These are phyloP conservation scores for Globisporangium megalacanthum DNA, from an alignment of 352 stramenopile species.

Conservation along the genomic window DNA sequence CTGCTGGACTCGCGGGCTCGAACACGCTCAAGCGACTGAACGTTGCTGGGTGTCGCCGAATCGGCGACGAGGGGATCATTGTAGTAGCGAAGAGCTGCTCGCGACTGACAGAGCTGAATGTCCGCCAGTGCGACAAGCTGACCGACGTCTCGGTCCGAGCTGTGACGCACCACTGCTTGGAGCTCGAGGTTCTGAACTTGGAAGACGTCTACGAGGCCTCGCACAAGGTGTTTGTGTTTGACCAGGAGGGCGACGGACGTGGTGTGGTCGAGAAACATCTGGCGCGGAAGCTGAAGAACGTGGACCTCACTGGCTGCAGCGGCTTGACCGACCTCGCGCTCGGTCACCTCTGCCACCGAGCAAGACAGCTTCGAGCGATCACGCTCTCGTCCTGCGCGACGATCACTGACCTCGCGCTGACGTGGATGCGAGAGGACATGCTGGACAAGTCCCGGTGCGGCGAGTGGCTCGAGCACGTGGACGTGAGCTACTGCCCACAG, in stretches of 20 bases:
- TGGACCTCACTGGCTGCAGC: conserved; percentile 70
- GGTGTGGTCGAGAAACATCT: conserved; percentile 77
- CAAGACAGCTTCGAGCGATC: conserved; percentile 43
- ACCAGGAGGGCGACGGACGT: conserved; percentile 78
- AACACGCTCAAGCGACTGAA: conserved; percentile 61
- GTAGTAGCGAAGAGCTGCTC: conserved; percentile 58
- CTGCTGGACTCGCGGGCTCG: conserved; percentile 29
- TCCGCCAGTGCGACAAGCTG: conserved; percentile 78
- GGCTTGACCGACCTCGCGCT: conserved; percentile 69
- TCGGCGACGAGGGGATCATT: conserved; percentile 75
- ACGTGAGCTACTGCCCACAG: conserved; percentile 78
- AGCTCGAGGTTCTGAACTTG: conserved; percentile 74
- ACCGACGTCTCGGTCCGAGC: conserved; percentile 64
- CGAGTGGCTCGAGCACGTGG: conserved; percentile 40
- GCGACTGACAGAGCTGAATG: conserved; percentile 61
- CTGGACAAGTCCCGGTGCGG: conserved; percentile 49
- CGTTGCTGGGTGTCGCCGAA: conserved; percentile 67
- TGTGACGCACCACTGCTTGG: conserved; percentile 82
- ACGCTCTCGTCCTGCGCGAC: conserved; percentile 49
- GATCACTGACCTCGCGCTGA: conserved; percentile 62
- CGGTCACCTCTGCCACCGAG: conserved; percentile 57
- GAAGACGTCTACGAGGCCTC: conserved; percentile 71
- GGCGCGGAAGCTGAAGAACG: conserved; percentile 39
- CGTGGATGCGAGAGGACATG: conserved; percentile 59
- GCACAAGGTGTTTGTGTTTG: conserved; percentile 80